These are phyloP conservation scores for Paraurostyla sp. DNA, from an alignment of 73 alveolate genomes.

Conservation along the genomic window DNA sequence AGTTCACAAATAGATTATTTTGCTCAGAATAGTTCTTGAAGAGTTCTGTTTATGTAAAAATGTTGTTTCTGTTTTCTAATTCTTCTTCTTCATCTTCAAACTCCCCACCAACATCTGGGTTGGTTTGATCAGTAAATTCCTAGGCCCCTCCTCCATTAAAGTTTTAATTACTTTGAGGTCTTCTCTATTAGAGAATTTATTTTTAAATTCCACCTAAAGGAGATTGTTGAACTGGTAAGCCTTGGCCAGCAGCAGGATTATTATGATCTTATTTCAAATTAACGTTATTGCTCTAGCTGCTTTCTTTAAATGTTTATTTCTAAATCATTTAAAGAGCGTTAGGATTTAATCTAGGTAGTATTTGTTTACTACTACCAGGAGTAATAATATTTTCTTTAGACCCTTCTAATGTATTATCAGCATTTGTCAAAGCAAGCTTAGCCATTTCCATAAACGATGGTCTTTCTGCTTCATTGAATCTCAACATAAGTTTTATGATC, in stretches of 20 bases:
- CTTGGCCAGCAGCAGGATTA: too few relatives aligned
- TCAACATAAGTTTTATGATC: conserved; percentile 87
- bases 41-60: conserved; percentile 54
- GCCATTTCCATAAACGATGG: conserved; percentile 96
- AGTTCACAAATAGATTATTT: conserved; percentile 67
- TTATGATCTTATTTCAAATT: too few relatives aligned
- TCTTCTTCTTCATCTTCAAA: conserved; percentile 61
- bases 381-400: not conserved
- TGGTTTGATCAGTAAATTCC: conserved; percentile 26
- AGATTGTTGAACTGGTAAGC: not conserved
- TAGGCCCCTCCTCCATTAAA: conserved; percentile 43
- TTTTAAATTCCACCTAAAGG: not conserved
- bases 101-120: conserved; percentile 25
- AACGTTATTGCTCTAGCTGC: too few relatives aligned
- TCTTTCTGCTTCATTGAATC: conserved; percentile 93
- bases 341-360: not conserved
- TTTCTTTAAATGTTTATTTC: not conserved
- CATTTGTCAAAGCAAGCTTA: conserved; percentile 76
- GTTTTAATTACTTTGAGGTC: conserved; percentile 50
- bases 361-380: not conserved
- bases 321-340: not conserved
- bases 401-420: conserved; percentile 40
- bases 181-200: conserved; percentile 5
- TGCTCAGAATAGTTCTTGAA: conserved; percentile 69
- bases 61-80: conserved; percentile 49